Percentiles rank a stretch among this genome's conserved stretches.
These are phyloP conservation scores for Neopestalotiopsis rosae DNA, from an alignment of 2,329 filamentous ascomycete genomes.

Conservation along the genomic window DNA sequence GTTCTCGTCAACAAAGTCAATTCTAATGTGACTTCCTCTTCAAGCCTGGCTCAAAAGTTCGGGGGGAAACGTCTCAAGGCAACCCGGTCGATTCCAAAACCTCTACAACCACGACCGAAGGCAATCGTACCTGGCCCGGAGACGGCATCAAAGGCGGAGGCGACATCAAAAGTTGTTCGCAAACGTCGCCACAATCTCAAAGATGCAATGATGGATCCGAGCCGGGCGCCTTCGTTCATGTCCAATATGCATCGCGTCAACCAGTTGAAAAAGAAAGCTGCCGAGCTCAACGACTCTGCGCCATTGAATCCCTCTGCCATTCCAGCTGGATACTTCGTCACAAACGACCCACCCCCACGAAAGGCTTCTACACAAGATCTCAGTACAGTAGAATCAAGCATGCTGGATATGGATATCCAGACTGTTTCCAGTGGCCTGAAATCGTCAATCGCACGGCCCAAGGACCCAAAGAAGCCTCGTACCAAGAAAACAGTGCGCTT, in stretches of 20 bases:
- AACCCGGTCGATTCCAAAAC: slow-evolving; percentile 26
- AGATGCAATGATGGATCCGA: slow-evolving; percentile 47
- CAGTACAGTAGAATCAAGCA: not conserved
- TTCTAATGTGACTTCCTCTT: slow-evolving; percentile 6
- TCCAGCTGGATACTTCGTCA: slow-evolving; percentile 34
- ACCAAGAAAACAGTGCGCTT: slow-evolving; percentile 19
- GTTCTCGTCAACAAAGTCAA: slow-evolving; percentile 19
- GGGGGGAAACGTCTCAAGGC: slow-evolving; percentile 25
- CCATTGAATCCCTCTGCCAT: slow-evolving; percentile 43
- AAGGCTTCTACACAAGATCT: slow-evolving; percentile 5
- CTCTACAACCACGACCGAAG: not conserved
- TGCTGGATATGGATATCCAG: not conserved
- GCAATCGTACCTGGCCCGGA: not conserved
- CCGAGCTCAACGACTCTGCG: slow-evolving; percentile 49
- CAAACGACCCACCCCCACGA: slow-evolving; percentile 22
- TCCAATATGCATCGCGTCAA: slow-evolving; percentile 42
- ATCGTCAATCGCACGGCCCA: not conserved
- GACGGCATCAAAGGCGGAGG: not conserved
- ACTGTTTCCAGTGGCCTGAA: not conserved
- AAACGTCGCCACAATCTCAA: slow-evolving; percentile 38
- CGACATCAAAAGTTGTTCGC: not conserved
- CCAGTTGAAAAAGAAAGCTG: slow-evolving; percentile 46
- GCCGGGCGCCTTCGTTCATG: slow-evolving; percentile 47
- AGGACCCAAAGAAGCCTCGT: slow-evolving; percentile 12
- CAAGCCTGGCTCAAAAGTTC: slow-evolving; percentile 28